These are phyloP conservation scores for Plasmodium inui DNA, from an alignment of 169 alveolate species.

Conservation along the genomic window DNA sequence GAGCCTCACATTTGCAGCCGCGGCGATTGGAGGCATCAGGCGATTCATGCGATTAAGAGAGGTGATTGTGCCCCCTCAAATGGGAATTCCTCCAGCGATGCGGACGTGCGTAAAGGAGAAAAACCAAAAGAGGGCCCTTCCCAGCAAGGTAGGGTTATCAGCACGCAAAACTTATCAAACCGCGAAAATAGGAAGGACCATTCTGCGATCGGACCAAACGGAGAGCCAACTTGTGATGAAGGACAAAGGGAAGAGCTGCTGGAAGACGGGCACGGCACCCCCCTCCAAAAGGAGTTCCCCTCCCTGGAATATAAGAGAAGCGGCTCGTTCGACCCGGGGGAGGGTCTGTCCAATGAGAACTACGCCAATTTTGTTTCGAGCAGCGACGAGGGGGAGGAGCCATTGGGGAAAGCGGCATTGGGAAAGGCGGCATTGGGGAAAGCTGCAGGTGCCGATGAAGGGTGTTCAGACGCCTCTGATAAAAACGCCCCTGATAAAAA, in stretches of 20 bases:
- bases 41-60: background rate
- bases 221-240: background rate
- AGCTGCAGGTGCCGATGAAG: background rate
- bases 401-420: background rate
- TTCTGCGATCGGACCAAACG: background rate
- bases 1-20: background rate
- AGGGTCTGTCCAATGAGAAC: conserved; percentile 10
- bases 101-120: background rate
- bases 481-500: background rate
- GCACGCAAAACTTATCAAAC: background rate
- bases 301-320: conserved; percentile 13
- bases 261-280: background rate
- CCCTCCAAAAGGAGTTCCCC: background rate
- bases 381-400: conserved; percentile 67
- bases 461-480: background rate
- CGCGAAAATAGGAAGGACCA: background rate
- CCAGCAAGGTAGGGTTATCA: background rate
- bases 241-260: background rate
- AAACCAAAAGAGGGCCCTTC: background rate
- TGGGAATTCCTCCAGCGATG: background rate
- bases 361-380: conserved; percentile 43
- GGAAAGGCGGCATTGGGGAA: too few species aligned
- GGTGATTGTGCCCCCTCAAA: background rate
- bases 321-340: background rate
- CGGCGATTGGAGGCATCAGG: background rate